Evolutionary conservation across 129 eudicot species (phyloP).

Genomic region (Solidago caesia): DNA sequence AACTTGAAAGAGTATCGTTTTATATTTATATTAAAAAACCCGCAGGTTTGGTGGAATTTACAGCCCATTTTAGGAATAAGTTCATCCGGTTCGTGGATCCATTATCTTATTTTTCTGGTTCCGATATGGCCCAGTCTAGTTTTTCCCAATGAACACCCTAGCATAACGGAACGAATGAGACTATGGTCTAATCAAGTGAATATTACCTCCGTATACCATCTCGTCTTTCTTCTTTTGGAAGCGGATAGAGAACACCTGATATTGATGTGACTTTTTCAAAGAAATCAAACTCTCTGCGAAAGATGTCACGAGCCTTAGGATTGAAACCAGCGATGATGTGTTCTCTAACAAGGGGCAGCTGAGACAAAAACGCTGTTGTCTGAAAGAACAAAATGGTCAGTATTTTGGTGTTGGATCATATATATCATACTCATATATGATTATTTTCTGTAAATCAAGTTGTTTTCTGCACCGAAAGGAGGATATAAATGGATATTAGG

Average conservation of each 20-base stretch:
- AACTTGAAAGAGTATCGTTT: not conserved
- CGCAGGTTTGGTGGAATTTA: not conserved
- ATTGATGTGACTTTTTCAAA: conserved; percentile 97
- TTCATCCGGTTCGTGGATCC: not conserved
- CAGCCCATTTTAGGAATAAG: not conserved
- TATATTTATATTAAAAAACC: not conserved
- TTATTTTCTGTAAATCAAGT: conserved; percentile 2
- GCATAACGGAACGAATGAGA: not conserved
- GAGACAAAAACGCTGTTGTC: conserved; percentile 62
- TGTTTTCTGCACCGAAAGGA: conserved; percentile 8
- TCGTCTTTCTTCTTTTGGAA: conserved; percentile 97
- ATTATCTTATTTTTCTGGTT: not conserved
- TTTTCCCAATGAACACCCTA: not conserved
- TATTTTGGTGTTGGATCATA: too few species aligned
- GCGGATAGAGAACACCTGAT: conserved; percentile 84
- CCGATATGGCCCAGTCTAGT: not conserved
- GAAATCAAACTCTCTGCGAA: conserved; percentile 90
- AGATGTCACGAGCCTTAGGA: conserved; percentile 75
- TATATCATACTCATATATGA: conserved; percentile 11
- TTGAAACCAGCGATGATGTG: conserved; percentile 73
- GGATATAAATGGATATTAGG: conserved; percentile 6
- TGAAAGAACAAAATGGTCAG: conserved; percentile 34
- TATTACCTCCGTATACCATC: conserved; percentile 85
- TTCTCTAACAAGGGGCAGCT: conserved; percentile 76
- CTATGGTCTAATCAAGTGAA: conserved; percentile 12